Evolutionary conservation across 176 grass and related monocot genomes (phyloP).

Genomic region (Eremochloa ophiuroides): DNA sequence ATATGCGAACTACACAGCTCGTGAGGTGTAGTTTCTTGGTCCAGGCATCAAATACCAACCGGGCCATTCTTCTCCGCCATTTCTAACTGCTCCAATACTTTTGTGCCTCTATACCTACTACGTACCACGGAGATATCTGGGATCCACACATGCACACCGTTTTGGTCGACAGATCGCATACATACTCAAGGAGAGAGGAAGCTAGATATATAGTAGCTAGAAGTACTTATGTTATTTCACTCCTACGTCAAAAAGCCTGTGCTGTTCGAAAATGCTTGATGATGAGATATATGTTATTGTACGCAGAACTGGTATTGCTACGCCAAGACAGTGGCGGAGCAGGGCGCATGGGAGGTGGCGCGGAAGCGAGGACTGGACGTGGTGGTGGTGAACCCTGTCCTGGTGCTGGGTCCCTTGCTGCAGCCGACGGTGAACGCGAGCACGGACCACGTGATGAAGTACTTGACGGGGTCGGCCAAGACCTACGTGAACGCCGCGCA

Average conservation of each 20-base stretch:
- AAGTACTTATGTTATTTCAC: too few species aligned
- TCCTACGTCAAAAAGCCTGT: too few species aligned
- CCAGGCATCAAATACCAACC: neutral
- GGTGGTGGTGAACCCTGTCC: constrained; percentile 61
- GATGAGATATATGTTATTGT: neutral
- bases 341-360: constrained; percentile 52
- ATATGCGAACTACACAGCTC: neutral
- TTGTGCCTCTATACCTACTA: neutral
- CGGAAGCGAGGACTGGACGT: constrained; percentile 28
- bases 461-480: constrained; percentile 65
- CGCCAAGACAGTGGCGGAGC: constrained; percentile 67
- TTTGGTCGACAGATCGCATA: too few species aligned
- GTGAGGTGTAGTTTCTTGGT: constrained; percentile 2
- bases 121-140: too few species aligned
- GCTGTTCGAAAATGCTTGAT: too few species aligned
- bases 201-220: too few species aligned
- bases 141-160: too few species aligned
- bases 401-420: constrained; percentile 60
- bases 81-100: constrained; percentile 24
- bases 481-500: constrained; percentile 66
- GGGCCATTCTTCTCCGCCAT: neutral
- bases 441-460: constrained; percentile 55
- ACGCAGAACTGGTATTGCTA: constrained; percentile 92
- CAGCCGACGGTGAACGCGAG: constrained; percentile 67
- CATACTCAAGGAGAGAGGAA: too few species aligned